Conservation (phyloP, 495 filamentous ascomycete species). For the Darksidea phi region DNA sequence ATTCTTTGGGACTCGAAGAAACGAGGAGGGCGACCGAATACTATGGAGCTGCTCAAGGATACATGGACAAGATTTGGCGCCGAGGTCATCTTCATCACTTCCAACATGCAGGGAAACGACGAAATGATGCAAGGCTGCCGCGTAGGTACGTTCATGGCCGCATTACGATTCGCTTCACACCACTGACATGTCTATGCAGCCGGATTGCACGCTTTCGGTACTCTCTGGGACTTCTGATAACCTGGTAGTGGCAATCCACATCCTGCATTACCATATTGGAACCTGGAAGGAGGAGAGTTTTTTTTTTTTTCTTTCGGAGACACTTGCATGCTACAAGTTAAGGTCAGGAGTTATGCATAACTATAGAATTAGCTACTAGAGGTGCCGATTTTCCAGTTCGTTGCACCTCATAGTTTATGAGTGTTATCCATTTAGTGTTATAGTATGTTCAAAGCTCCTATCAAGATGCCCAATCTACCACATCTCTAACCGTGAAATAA, state of each 20-base stretch:
- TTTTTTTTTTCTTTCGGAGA: no score
- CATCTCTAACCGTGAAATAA: no score
- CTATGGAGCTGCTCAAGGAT: conserved; percentile 46
- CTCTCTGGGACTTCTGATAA: conserved; percentile 48
- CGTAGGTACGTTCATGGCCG: conserved; percentile 5
- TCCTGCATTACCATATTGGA: no score
- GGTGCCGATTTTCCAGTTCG: no score
- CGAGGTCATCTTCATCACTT: conserved; percentile 52
- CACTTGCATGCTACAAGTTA: no score
- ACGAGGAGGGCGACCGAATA: conserved; percentile 47
- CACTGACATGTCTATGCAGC: conserved; percentile 17
- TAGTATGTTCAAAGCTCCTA: no score
- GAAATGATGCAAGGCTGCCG: conserved; percentile 51
- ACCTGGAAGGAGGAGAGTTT: no score
- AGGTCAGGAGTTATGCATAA: no score
- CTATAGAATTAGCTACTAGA: no score
- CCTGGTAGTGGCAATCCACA: background rate
- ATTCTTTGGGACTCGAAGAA: conserved; percentile 53
- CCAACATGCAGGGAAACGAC: conserved; percentile 49
- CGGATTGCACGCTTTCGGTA: conserved; percentile 49
- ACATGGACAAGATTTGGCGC: conserved; percentile 48
- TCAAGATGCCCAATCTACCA: no score
- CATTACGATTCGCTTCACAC: background rate
- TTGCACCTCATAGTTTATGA: no score
- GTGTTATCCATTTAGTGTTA: no score